Evolutionary conservation across 768 basidiomycete species (phyloP).

Genomic region (Auricularia sp.): DNA sequence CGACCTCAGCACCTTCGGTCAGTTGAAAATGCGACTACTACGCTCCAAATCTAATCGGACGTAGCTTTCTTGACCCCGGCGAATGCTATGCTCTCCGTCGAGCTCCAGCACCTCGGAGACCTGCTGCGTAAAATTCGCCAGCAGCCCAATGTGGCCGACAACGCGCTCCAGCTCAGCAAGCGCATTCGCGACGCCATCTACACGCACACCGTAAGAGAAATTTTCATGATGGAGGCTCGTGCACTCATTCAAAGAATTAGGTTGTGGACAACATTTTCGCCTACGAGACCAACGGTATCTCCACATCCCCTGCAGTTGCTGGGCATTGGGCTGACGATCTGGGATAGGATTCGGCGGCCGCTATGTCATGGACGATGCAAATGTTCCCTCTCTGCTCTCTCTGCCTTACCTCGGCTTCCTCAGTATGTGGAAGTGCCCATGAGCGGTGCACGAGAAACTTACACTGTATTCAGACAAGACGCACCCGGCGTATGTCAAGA

Average conservation of each 20-base stretch:
- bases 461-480: conserved; percentile 27
- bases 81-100: conserved; percentile 76
- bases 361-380: conserved; percentile 80
- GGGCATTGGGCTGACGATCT: too few species aligned
- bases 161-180: conserved; percentile 48
- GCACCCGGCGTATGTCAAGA: conserved; percentile 52
- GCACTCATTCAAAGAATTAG: conserved; percentile 22
- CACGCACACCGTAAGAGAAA: conserved; percentile 40
- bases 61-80: conserved; percentile 67
- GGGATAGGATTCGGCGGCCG: conserved; percentile 49
- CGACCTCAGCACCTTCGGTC: conserved; percentile 59
- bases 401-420: conserved; percentile 74
- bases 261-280: conserved; percentile 57
- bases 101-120: conserved; percentile 48
- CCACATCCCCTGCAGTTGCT: not conserved
- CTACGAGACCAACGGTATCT: conserved; percentile 62
- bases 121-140: conserved; percentile 44
- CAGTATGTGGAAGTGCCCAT: conserved; percentile 6
- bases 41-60: too few species aligned
- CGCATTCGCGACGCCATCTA: conserved; percentile 52
- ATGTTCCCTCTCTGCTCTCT: conserved; percentile 71
- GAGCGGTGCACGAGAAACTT: not conserved
- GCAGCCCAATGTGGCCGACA: conserved; percentile 38
- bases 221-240: not conserved
- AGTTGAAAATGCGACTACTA: conserved; percentile 5